These are phyloP conservation scores for Zasmidium cellare DNA, from an alignment of 2,329 filamentous ascomycete genomes.

Conservation along the genomic window DNA sequence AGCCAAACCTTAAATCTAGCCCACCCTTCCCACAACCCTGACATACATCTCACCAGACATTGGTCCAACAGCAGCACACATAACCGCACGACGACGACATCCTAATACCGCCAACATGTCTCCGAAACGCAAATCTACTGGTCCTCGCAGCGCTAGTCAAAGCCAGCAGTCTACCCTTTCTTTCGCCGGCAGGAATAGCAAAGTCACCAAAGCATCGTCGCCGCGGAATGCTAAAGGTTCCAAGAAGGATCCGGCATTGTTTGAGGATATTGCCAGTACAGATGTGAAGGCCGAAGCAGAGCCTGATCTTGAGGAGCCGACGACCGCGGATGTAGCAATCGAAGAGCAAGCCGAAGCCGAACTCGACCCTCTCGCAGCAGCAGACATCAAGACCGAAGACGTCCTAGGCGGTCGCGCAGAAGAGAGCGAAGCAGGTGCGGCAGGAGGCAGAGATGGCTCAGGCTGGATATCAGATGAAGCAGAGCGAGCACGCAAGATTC, in stretches of 20 bases:
- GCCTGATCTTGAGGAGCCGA: conserved; percentile 32
- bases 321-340: conserved; percentile 41
- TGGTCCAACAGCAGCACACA: not conserved
- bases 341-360: conserved; percentile 40
- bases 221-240: conserved; percentile 32
- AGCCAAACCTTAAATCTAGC: not conserved
- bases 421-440: conserved; percentile 41
- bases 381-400: conserved; percentile 25
- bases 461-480: conserved; percentile 45
- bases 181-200: conserved; percentile 53
- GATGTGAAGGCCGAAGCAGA: conserved; percentile 32
- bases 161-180: conserved; percentile 59
- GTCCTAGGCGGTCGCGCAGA: conserved; percentile 33
- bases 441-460: conserved; percentile 45
- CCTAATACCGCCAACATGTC: conserved; percentile 41
- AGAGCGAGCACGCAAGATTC: conserved; percentile 62
- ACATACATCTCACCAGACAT: not conserved
- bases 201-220: conserved; percentile 58
- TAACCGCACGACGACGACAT: not conserved
- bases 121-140: conserved; percentile 44
- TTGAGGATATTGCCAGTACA: conserved; percentile 29
- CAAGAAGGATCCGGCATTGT: conserved; percentile 41
- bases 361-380: conserved; percentile 25
- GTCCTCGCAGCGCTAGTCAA: conserved; percentile 42
- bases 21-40: not conserved